Evolutionary conservation across 306 rosid species (phyloP).

Genomic region (Pyrus bretschneideri): DNA sequence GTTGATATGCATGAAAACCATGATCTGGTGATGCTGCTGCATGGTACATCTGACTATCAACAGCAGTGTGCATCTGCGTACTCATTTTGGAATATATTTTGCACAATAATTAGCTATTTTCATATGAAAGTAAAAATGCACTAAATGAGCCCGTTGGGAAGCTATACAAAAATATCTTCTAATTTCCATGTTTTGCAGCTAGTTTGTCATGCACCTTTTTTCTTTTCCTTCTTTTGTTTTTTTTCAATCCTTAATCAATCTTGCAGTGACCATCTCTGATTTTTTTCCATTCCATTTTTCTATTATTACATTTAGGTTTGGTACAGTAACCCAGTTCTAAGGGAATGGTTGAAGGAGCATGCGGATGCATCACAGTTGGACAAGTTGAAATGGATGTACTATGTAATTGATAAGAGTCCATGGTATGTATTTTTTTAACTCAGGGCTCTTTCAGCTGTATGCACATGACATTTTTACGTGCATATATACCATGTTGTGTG

Average conservation of each 20-base stretch:
- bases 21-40: background rate
- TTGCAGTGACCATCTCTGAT: slow-evolving; percentile 11
- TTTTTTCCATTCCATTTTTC: background rate
- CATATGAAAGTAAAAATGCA: background rate
- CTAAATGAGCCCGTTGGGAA: background rate
- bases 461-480: background rate
- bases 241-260: background rate
- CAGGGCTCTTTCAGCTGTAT: background rate
- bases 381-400: slow-evolving; percentile 84
- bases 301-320: slow-evolving; percentile 48
- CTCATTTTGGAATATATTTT: background rate
- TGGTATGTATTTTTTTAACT: slow-evolving; percentile 50
- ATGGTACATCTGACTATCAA: background rate
- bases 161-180: background rate
- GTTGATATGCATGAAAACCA: background rate
- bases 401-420: slow-evolving; percentile 73
- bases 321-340: slow-evolving; percentile 71
- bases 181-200: background rate
- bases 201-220: background rate
- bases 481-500: background rate
- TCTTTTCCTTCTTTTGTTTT: background rate
- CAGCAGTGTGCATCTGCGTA: background rate
- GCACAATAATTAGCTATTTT: background rate
- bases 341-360: slow-evolving; percentile 81
- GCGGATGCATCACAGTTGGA: slow-evolving; percentile 63